phyloP scores from a whole-genome alignment of 129 eudicot genomes.

The Flaveria bidentis region DNA sequence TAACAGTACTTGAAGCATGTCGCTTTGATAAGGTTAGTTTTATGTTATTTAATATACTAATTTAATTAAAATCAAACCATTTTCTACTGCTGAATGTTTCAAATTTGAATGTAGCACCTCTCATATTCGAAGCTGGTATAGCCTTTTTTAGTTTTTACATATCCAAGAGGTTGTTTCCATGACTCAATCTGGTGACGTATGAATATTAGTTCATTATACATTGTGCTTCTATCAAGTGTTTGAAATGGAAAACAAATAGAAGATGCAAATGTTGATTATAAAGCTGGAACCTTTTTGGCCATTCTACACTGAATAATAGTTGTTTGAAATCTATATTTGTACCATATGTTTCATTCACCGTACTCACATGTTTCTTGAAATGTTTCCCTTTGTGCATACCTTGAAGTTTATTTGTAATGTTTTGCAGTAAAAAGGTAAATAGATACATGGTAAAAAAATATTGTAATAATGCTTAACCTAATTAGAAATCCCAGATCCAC shows the following conservation, averaged over 20 bases:
- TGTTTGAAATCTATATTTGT: neutral
- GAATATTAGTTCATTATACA: too few relatives aligned
- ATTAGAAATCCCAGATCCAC: neutral
- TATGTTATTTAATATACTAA: neutral
- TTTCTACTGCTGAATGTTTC: neutral
- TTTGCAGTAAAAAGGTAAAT: neutral
- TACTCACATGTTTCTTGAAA: neutral
- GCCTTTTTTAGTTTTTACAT: neutral
- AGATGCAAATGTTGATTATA: neutral
- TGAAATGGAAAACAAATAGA: neutral
- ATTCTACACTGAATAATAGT: neutral
- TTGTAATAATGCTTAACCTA: neutral
- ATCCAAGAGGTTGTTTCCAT: neutral
- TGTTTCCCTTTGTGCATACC: neutral
- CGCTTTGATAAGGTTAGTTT: constrained; percentile 87
- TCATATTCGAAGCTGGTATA: neutral
- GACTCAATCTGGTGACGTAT: neutral
- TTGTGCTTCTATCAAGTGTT: neutral
- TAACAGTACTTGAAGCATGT: constrained; percentile 67
- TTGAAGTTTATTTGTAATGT: neutral
- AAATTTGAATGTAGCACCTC: neutral
- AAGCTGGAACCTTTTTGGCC: neutral
- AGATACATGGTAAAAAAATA: neutral
- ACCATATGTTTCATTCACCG: neutral
- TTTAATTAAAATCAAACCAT: constrained; percentile 6